Conservation (phyloP, 108 stramenopile genomes). For the Skeletonema marinoi region DNA sequence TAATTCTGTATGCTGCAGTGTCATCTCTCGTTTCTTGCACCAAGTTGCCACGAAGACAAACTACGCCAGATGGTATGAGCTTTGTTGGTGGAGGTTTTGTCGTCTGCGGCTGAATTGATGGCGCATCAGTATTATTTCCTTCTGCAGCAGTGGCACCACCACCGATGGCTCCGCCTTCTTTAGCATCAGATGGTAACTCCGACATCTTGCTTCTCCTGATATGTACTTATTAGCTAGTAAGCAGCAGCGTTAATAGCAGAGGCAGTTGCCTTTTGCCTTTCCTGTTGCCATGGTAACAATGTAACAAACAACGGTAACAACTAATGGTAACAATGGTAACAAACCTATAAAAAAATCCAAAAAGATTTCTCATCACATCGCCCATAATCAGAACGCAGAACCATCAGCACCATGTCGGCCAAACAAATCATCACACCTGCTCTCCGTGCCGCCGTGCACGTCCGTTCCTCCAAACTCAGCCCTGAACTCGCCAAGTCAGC, state of each 20-base stretch:
- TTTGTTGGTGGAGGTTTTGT: slow-evolving; percentile 45
- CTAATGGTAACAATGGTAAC: no score
- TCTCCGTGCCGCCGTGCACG: slow-evolving; percentile 76
- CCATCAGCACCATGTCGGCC: slow-evolving; percentile 55
- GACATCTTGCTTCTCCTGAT: not conserved
- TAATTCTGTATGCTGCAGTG: slow-evolving; percentile 36
- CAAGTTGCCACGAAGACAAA: slow-evolving; percentile 77
- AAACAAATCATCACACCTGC: slow-evolving; percentile 66
- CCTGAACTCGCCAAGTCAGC: slow-evolving; percentile 58
- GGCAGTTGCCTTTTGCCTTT: no score
- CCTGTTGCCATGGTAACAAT: no score
- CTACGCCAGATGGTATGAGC: slow-evolving; percentile 57
- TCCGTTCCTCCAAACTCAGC: slow-evolving; percentile 76
- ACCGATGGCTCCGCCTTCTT: not conserved
- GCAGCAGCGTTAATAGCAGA: no score
- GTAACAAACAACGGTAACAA: no score
- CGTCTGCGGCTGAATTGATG: not conserved
- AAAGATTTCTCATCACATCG: no score
- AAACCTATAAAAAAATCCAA: no score
- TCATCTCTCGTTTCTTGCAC: slow-evolving; percentile 54
- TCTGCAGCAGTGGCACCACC: not conserved
- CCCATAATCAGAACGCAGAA: not conserved
- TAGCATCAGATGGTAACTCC: not conserved
- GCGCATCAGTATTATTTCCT: not conserved
- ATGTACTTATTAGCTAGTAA: no score